Evolutionary conservation across 1,284 basidiomycete species (phyloP).

Genomic region (Ceratobasidium sp.): DNA sequence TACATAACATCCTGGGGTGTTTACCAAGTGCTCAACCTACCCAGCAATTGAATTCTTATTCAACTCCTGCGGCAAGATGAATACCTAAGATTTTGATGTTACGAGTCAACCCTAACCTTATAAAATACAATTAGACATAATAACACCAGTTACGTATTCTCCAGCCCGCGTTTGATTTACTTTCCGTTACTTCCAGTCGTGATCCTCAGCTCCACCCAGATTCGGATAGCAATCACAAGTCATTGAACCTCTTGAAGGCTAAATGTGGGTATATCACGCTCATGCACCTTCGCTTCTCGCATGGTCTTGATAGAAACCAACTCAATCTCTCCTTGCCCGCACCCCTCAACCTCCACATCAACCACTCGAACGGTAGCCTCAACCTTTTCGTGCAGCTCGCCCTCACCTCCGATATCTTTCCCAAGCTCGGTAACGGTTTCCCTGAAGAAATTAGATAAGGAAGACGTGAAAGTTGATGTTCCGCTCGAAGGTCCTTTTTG

Average conservation of each 20-base stretch:
- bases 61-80: no score
- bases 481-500: neutral
- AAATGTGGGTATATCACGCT: neutral
- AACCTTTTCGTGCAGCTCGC: neutral
- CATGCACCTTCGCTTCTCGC: neutral
- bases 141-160: no score
- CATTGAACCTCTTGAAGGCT: neutral
- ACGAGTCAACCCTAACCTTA: no score
- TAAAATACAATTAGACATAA: no score
- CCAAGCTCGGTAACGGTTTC: conserved; percentile 21
- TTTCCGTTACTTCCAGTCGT: neutral
- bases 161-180: neutral
- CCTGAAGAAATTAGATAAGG: conserved; percentile 18
- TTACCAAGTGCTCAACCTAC: no score
- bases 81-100: no score
- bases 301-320: conserved; percentile 3
- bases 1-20: no score
- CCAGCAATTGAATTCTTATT: no score
- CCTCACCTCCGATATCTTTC: conserved; percentile 10
- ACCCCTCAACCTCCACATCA: neutral
- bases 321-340: no score
- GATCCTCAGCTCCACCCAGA: neutral
- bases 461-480: conserved; percentile 2
- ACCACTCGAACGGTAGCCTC: neutral
- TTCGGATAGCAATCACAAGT: neutral